Evolutionary conservation across 352 stramenopile genomes (phyloP).

Genomic region (Globisporangium barbulae): DNA sequence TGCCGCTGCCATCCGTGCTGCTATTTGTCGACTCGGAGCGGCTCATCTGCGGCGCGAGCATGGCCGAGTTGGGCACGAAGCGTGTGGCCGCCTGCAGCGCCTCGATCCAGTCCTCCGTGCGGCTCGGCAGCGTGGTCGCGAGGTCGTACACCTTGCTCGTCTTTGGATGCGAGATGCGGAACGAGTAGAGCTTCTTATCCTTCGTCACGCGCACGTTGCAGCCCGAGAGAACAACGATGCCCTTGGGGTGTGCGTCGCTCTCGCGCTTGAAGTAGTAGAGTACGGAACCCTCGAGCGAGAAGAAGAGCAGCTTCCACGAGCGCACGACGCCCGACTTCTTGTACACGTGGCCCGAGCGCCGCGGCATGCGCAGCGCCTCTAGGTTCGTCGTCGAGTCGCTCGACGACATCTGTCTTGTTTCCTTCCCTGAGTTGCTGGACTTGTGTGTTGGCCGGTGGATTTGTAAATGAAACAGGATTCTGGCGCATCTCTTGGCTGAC

Average conservation of each 20-base stretch:
- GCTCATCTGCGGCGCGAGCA: neutral
- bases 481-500: no score
- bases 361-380: conserved; percentile 4
- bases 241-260: conserved; percentile 50
- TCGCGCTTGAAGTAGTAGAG: conserved; percentile 78
- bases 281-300: conserved; percentile 58
- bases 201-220: conserved; percentile 45
- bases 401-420: neutral
- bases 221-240: conserved; percentile 65
- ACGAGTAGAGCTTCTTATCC: conserved; percentile 73
- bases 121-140: conserved; percentile 47
- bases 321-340: conserved; percentile 57
- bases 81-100: conserved; percentile 39
- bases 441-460: neutral
- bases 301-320: conserved; percentile 64
- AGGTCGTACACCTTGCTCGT: conserved; percentile 69
- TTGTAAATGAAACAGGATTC: no score
- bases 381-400: conserved; percentile 1
- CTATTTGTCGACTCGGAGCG: conserved; percentile 10
- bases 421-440: neutral
- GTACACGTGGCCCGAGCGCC: conserved; percentile 61
- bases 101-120: conserved; percentile 59
- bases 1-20: conserved; percentile 8
- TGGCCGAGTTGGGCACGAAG: conserved; percentile 17
- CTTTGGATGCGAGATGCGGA: conserved; percentile 68